phyloP scores from a whole-genome alignment of 306 rosid genomes.

The Trifolium pratense region DNA sequence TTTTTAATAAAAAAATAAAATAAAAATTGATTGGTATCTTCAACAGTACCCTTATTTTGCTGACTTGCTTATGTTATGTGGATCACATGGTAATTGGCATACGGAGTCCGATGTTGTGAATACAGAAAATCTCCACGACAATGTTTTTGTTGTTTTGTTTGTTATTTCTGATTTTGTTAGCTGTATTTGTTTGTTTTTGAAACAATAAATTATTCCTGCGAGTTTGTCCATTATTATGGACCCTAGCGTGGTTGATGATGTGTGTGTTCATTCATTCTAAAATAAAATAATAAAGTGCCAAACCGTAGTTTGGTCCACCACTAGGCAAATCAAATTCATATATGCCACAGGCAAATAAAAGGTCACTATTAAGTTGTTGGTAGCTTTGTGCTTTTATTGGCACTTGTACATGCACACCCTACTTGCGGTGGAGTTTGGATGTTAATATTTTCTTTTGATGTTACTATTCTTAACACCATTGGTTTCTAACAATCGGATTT shows the following conservation, averaged over 20 bases:
- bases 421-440: slow-evolving; percentile 1
- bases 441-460: neutral
- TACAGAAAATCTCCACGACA: neutral
- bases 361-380: neutral
- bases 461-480: neutral
- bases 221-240: neutral
- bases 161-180: slow-evolving; percentile 17
- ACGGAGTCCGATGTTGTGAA: neutral
- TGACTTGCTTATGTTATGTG: slow-evolving; percentile 3
- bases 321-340: neutral
- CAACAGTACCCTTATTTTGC: too few relatives aligned
- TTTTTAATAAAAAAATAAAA: too few relatives aligned
- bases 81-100: slow-evolving; percentile 3
- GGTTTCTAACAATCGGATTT: neutral
- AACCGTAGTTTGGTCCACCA: slow-evolving; percentile 7
- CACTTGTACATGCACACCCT: neutral
- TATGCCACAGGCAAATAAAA: neutral
- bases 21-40: too few relatives aligned
- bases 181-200: neutral
- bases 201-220: neutral
- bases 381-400: neutral
- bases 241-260: neutral
- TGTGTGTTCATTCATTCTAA: slow-evolving; percentile 5
- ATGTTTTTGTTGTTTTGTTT: slow-evolving; percentile 3
- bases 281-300: neutral